Evolutionary conservation across 805 yeast species (phyloP).

Genomic region (Candida quercuum): DNA sequence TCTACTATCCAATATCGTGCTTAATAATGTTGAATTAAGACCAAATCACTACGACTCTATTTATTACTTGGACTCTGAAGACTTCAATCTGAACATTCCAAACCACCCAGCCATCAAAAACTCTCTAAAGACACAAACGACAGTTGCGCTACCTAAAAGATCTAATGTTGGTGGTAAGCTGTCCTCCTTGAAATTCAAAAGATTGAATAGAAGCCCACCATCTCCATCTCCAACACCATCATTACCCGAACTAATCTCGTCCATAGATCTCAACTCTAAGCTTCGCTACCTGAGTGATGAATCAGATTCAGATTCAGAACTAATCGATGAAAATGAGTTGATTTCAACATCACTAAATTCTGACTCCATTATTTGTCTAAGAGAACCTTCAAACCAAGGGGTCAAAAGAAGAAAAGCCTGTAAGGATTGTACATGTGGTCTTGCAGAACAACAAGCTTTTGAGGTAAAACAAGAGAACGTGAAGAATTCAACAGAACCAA

Average conservation of each 20-base stretch:
- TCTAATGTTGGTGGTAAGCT: conserved; percentile 20
- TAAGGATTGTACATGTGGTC: conserved; percentile 96
- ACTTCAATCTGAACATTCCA: conserved; percentile 18
- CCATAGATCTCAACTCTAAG: conserved; percentile 6
- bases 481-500: conserved; percentile 25
- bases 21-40: conserved; percentile 15
- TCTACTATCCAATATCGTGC: conserved; percentile 21
- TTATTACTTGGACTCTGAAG: conserved; percentile 21
- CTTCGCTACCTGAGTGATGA: conserved; percentile 4
- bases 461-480: conserved; percentile 37
- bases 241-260: conserved; percentile 13
- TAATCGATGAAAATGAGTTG: conserved; percentile 21
- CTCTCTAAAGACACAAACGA: conserved; percentile 9
- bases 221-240: conserved; percentile 18
- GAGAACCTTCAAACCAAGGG: conserved; percentile 51
- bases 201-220: conserved; percentile 13
- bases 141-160: conserved; percentile 8
- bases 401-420: conserved; percentile 83
- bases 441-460: conserved; percentile 78
- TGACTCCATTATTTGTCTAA: conserved; percentile 27
- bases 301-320: conserved; percentile 16
- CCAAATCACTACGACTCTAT: conserved; percentile 20
- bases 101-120: conserved; percentile 20
- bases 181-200: conserved; percentile 23
- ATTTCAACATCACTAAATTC: conserved; percentile 31